Percentiles rank a stretch among this genome's conserved stretches.
Evolutionary conservation across 2,329 filamentous ascomycete genomes (phyloP).

Genomic region (Penicillium sp.): DNA sequence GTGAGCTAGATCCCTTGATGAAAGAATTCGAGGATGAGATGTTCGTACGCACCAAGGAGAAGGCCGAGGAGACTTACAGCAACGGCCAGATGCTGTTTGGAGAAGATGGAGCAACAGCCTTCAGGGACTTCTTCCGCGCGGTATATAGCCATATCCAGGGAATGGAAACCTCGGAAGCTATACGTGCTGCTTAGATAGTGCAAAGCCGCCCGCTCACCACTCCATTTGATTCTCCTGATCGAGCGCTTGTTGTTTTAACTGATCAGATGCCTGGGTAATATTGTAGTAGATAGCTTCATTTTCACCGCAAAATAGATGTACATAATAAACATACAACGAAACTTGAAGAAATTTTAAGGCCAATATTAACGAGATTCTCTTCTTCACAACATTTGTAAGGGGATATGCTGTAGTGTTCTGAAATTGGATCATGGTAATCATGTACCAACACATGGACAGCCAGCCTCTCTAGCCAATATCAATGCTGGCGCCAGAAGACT

Average conservation of each 20-base stretch:
- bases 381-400: neutral
- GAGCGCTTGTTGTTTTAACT: no score
- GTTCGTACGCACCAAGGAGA: constrained; percentile 16
- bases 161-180: neutral
- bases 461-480: no score
- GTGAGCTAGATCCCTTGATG: constrained; percentile 14
- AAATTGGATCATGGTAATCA: no score
- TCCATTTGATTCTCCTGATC: neutral
- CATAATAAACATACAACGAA: neutral
- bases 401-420: no score
- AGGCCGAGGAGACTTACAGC: constrained; percentile 19
- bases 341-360: neutral
- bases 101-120: constrained; percentile 18
- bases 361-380: neutral
- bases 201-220: neutral
- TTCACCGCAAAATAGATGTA: neutral
- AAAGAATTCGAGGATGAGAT: constrained; percentile 20
- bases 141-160: neutral
- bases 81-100: constrained; percentile 27
- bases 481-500: no score
- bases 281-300: neutral
- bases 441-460: no score
- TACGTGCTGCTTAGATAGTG: no score
- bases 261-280: neutral
- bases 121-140: constrained; percentile 13